Conservation (phyloP, 176 grass and related monocot genomes). For the Eleusine indica region DNA sequence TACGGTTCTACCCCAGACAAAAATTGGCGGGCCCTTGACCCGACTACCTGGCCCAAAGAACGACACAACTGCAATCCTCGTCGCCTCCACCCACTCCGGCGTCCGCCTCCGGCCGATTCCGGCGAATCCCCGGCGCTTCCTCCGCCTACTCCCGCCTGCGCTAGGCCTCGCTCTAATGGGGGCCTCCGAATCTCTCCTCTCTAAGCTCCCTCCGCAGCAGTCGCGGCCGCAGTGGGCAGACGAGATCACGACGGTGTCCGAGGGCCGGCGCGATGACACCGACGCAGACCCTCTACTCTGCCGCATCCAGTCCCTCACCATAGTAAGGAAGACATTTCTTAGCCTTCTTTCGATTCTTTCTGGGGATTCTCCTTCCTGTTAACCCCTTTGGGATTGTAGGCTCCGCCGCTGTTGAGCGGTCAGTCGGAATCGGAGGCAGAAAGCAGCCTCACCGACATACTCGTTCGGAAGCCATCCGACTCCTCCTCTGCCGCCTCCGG, state of each 20-base stretch:
- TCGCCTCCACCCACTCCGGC: not conserved
- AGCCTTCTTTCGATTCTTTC: not conserved
- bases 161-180: conserved; percentile 37
- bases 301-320: conserved; percentile 51
- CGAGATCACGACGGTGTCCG: conserved; percentile 74
- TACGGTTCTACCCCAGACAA: not conserved
- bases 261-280: conserved; percentile 42
- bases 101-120: not conserved
- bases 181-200: conserved; percentile 58
- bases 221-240: conserved; percentile 52
- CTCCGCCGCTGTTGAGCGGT: conserved; percentile 58
- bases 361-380: not conserved
- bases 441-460: conserved; percentile 72
- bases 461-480: conserved; percentile 58
- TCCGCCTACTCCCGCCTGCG: not conserved
- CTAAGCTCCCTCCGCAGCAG: conserved; percentile 35
- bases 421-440: conserved; percentile 49
- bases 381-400: conserved; percentile 41
- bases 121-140: not conserved
- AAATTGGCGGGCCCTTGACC: not conserved
- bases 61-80: not conserved
- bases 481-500: conserved; percentile 41
- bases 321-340: conserved; percentile 38
- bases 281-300: conserved; percentile 54
- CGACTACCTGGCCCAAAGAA: not conserved